A percentile compares a stretch with the other conserved stretches of the same genome.
phyloP scores from a whole-genome alignment of 352 stramenopile genomes.

The Globisporangium lucens region DNA sequence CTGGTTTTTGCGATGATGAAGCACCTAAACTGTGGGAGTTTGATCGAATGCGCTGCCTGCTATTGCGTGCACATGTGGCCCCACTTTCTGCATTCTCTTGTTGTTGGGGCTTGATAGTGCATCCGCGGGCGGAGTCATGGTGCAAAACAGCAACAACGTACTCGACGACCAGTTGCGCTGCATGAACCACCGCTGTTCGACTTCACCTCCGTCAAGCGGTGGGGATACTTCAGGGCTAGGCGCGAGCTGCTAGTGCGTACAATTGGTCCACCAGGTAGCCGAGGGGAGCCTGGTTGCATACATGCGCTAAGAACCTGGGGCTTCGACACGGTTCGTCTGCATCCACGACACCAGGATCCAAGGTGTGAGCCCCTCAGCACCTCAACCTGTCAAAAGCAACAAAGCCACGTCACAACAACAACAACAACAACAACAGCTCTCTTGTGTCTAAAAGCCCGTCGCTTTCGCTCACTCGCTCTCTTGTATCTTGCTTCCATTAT shows the following conservation, averaged over 20 bases:
- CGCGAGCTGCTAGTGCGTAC: background rate
- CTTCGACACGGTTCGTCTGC: background rate
- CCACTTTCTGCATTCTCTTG: background rate
- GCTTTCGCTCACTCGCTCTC: background rate
- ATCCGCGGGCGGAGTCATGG: background rate
- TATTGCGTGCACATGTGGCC: background rate
- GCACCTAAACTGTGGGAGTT: background rate
- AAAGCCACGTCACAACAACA: background rate
- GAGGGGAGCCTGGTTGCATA: background rate
- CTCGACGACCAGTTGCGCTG: background rate
- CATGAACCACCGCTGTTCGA: background rate
- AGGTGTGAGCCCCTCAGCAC: background rate
- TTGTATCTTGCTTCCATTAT: conserved; percentile 17
- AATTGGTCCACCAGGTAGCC: background rate
- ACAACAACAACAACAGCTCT: background rate
- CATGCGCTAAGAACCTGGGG: background rate
- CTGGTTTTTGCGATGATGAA: too few species aligned
- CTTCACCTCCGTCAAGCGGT: background rate
- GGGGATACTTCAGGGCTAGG: background rate
- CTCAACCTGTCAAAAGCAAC: background rate
- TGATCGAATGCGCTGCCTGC: background rate
- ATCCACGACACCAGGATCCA: background rate
- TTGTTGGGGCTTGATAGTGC: background rate
- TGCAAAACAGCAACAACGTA: background rate
- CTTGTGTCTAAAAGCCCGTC: conserved; percentile 7